A percentile compares a stretch with the other conserved stretches of the same genome.
Conservation (phyloP, 2,329 filamentous ascomycete genomes). For the Alternaria sp. region DNA sequence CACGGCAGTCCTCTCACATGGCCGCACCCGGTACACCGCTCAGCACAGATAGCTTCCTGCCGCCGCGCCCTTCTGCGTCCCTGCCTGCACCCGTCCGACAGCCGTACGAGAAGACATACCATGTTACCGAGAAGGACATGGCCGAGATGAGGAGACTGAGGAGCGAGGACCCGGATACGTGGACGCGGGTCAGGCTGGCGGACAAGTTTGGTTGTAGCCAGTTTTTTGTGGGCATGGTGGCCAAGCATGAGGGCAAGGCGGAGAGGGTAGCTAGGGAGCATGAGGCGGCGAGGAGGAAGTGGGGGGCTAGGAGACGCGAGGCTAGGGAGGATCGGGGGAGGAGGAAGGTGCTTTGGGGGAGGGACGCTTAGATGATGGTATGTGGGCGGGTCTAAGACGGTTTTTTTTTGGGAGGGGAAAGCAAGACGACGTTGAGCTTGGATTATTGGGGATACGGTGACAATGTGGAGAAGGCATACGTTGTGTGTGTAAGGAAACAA, state of each 20-base stretch:
- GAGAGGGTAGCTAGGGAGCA: slow-evolving; percentile 57
- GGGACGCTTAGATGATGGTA: slow-evolving; percentile 57
- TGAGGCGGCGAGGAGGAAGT: slow-evolving; percentile 65
- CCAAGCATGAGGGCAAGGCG: slow-evolving; percentile 55
- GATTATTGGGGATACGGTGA: neutral
- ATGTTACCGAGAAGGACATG: slow-evolving; percentile 65
- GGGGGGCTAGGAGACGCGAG: slow-evolving; percentile 67
- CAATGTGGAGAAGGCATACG: neutral
- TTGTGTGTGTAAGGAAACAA: neutral
- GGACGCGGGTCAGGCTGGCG: slow-evolving; percentile 67
- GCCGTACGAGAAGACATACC: slow-evolving; percentile 67
- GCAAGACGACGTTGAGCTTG: neutral
- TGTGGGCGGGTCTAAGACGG: neutral
- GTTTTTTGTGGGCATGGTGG: slow-evolving; percentile 69
- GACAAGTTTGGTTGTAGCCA: slow-evolving; percentile 69
- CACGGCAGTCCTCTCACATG: slow-evolving; percentile 34
- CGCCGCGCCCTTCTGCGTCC: slow-evolving; percentile 36
- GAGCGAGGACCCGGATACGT: slow-evolving; percentile 63
- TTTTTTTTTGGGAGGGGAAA: no score
- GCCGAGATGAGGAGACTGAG: slow-evolving; percentile 67
- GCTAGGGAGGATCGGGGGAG: slow-evolving; percentile 68
- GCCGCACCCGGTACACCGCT: slow-evolving; percentile 44
- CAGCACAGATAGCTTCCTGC: slow-evolving; percentile 26
- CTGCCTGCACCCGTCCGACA: slow-evolving; percentile 61
- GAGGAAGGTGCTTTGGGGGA: slow-evolving; percentile 68